Evolutionary conservation across 2,329 filamentous ascomycete genomes (phyloP), one percentile per base, ranked within the genome.

Genomic region (Fusarium temperatum): DNA sequence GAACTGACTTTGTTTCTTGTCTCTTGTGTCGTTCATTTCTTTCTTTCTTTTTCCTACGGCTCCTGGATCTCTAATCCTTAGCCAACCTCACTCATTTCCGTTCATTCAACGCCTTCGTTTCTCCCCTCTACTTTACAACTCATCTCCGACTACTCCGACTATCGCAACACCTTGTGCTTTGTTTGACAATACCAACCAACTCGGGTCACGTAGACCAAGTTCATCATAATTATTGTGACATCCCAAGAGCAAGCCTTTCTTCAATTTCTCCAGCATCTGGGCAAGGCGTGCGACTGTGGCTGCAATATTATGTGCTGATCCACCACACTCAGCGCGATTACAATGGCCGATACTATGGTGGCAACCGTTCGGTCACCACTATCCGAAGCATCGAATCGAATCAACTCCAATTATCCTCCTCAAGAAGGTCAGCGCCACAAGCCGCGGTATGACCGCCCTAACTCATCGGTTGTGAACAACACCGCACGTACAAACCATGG

Each of bases 311-410:
- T 83, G 82, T 80, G 76, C 80, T 83, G 80, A 81, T 79, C 59
- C 36, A 72, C 72, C 64, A 41, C 58, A 72, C 60, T 57, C 60
- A 65, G 58, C 64, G 67, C 75, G 61, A 66, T 74, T 56, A 80
- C 41, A 71, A 82, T 82, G 80, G 77, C 83, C 61, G 82, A 84
- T 53, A 72, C 72, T 42, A 75, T 75, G 70, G 77, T 77, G 74
- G 75, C 79, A 67, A 78, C 75, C 60, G 59, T 70, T 61, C 84
- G 84, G 63, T 77, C 81, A 59, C 87, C 87, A 48, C 80, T 89
- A 50, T 82, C 82, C 39, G 87, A 89, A 78, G 85, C 86, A 28
- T 84, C 83, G 32, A 82, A 85, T 69, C 84, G 86, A 72, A 80
- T 86, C 73, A 88, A 88, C 75, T 83, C 84, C 32, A 77, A 80